A percentile compares a stretch with the other conserved stretches of the same genome.
These are phyloP conservation scores for Saccharomyces hybrid DNA, from an alignment of 1,139 yeast genomes.

Conservation along the genomic window DNA sequence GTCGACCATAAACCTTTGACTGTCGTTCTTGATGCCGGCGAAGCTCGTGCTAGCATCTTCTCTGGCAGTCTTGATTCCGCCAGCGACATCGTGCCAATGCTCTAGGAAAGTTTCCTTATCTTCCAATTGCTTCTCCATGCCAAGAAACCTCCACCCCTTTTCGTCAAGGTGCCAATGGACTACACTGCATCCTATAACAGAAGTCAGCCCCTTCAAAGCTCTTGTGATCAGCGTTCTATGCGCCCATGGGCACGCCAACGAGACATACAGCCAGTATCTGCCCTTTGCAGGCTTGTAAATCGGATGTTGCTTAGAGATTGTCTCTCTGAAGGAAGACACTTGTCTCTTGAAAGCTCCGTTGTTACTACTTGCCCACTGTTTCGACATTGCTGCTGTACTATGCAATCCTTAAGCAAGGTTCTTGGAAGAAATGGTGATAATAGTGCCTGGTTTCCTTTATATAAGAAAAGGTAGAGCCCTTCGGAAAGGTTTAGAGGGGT, in stretches of 20 bases:
- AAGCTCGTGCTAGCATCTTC: conserved; percentile 12
- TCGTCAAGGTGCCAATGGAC: conserved; percentile 85
- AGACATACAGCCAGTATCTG: conserved; percentile 82
- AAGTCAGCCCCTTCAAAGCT: conserved; percentile 63
- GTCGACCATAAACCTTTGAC: conserved; percentile 22
- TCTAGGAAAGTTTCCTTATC: conserved; percentile 37
- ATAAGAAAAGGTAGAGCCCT: neutral
- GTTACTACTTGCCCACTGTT: conserved; percentile 25
- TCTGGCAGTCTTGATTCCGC: conserved; percentile 19
- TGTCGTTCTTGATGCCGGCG: conserved; percentile 17
- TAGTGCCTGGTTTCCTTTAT: neutral
- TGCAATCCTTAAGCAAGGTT: neutral
- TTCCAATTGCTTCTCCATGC: conserved; percentile 37
- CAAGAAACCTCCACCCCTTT: conserved; percentile 78
- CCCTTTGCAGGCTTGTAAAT: conserved; percentile 65
- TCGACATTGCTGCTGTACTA: conserved; percentile 15
- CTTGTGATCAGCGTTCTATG: conserved; percentile 76
- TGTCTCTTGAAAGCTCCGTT: conserved; percentile 32
- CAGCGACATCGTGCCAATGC: conserved; percentile 14
- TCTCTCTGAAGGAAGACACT: conserved; percentile 45
- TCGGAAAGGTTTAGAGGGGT: neutral
- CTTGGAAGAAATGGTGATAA: neutral
- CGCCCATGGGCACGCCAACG: conserved; percentile 93
- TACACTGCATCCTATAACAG: conserved; percentile 57
- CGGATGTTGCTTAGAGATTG: conserved; percentile 46